A percentile compares a stretch with the other conserved stretches of the same genome.
Evolutionary conservation across 2,329 filamentous ascomycete genomes (phyloP).

Genomic region (Botrytis sinoallii): DNA sequence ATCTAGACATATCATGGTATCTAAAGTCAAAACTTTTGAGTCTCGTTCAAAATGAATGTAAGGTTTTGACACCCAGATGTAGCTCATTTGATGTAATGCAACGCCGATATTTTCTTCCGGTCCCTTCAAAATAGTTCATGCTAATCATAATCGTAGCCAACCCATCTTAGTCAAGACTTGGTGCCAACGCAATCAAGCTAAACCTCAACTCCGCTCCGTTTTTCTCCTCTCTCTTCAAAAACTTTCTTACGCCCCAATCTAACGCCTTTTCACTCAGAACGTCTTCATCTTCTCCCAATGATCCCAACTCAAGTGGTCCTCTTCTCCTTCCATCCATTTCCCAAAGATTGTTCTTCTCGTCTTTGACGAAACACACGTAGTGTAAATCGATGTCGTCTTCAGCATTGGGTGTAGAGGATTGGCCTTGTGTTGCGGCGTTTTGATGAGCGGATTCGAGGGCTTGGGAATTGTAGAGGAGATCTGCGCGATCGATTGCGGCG

Average conservation of each 20-base stretch:
- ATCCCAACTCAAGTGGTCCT: conserved; percentile 48
- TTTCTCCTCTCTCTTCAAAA: conserved; percentile 33
- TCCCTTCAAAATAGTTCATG: not conserved
- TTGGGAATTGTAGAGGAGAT: conserved; percentile 73
- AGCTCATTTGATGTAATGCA: conserved; percentile 3
- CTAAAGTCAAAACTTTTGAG: not conserved
- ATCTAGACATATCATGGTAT: not conserved
- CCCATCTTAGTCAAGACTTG: conserved; percentile 25
- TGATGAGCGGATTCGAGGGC: conserved; percentile 77
- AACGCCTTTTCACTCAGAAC: conserved; percentile 74
- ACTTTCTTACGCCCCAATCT: conserved; percentile 57
- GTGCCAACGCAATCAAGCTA: conserved; percentile 35
- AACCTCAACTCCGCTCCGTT: conserved; percentile 34
- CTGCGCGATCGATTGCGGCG: conserved; percentile 62
- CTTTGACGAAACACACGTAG: conserved; percentile 91
- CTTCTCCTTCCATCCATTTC: conserved; percentile 70
- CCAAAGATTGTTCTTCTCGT: conserved; percentile 62
- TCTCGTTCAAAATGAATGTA: not conserved
- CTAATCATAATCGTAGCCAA: conserved; percentile 16
- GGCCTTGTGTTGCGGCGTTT: conserved; percentile 79
- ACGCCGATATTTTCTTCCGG: not conserved
- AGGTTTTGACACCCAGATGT: not conserved
- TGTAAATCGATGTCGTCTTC: conserved; percentile 80
- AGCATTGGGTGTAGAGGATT: conserved; percentile 70
- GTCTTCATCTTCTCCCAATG: conserved; percentile 60